Percentiles rank a stretch among this genome's conserved stretches.
Conservation (phyloP, 208 protist species). For the Zelonia costaricensis region DNA sequence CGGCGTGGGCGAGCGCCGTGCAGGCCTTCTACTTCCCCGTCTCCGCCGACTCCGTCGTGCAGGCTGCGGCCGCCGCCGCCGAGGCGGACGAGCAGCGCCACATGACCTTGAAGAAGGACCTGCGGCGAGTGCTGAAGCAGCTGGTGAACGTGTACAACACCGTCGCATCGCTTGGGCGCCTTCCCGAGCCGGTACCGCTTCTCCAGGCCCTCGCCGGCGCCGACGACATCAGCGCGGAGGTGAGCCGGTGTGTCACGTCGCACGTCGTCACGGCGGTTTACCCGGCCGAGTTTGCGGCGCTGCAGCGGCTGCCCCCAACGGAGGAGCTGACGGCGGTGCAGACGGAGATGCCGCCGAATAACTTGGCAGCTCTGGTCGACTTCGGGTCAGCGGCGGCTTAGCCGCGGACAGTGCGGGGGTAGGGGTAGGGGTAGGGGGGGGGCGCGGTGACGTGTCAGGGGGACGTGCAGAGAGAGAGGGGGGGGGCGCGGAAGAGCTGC, state of each 20-base stretch:
- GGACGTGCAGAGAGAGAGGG: too few species aligned
- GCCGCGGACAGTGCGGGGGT: too few species aligned
- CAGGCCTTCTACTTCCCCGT: constrained; percentile 25
- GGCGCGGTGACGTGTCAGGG: too few species aligned
- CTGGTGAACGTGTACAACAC: constrained; percentile 57
- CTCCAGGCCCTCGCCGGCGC: constrained; percentile 37
- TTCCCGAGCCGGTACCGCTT: constrained; percentile 53
- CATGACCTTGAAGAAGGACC: constrained; percentile 15
- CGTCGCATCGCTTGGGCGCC: constrained; percentile 45
- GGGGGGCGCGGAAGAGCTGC: too few species aligned
- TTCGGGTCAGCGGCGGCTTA: too few species aligned
- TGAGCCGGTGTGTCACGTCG: constrained; percentile 28
- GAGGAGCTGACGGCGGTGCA: constrained; percentile 15
- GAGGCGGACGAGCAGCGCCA: constrained; percentile 8
- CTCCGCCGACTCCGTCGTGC: constrained; percentile 4
- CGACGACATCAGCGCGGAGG: constrained; percentile 22
- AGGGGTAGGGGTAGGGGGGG: too few species aligned
- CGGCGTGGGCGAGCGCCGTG: constrained; percentile 16
- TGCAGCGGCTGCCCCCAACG: constrained; percentile 20
- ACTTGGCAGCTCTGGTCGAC: constrained; percentile 47
- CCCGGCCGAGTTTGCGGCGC: constrained; percentile 20
- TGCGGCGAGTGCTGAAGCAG: constrained; percentile 31
- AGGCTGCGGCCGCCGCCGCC: not conserved
- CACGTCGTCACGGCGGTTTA: constrained; percentile 47
- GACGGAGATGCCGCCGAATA: constrained; percentile 51